Evolutionary conservation across 345 rosid genomes (phyloP), one percentile per base, ranked within the genome.

Genomic region (Camelina laxa): DNA sequence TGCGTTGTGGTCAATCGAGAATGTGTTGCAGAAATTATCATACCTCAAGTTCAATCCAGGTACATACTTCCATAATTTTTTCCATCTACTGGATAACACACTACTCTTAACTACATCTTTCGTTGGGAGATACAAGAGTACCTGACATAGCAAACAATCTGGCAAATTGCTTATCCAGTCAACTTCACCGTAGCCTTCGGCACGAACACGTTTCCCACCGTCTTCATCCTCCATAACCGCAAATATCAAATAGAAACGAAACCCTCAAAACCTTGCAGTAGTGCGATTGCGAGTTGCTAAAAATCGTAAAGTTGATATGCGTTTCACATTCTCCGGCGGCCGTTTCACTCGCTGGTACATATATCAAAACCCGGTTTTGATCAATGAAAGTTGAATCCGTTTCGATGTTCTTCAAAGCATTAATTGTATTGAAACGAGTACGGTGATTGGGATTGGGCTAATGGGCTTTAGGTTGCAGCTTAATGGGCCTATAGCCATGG

Each of bases 101-200:
- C 76, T 51, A 39, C 24, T 63, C 35, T 19, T 73, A 16, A 73
- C 70, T 17, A 41, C 70, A 9, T 53, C 68, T 13, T 73, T 63
- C 3, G 69, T 64, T 1, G 70, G 17, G 9, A 63, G 63, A 4
- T 39, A 36, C 44, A 44, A 39, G 45, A 73, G 70, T 8, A 53
- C 21, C 42, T 73, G 8, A 20, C 1, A 73, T 41, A 73, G 4
- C 54, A 73, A 51, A 7, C 19, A 10, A 11, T 72, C 61, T 36
- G 69, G 76, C 16, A 61, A 72, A 9, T 17, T 24, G 69, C 76
- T 72, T 31, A 72, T 11, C 69, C 31, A 5, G 12, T 72, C 69
- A 20, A 60, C 31, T 22, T 49, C 61, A 72, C 60, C 3, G 6
- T 3, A 42, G 3, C 44, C 5, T 60, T 36, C 14, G 7, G 16